Evolutionary conservation across 768 basidiomycete species (phyloP).

Genomic region (Boletus subparvulus): DNA sequence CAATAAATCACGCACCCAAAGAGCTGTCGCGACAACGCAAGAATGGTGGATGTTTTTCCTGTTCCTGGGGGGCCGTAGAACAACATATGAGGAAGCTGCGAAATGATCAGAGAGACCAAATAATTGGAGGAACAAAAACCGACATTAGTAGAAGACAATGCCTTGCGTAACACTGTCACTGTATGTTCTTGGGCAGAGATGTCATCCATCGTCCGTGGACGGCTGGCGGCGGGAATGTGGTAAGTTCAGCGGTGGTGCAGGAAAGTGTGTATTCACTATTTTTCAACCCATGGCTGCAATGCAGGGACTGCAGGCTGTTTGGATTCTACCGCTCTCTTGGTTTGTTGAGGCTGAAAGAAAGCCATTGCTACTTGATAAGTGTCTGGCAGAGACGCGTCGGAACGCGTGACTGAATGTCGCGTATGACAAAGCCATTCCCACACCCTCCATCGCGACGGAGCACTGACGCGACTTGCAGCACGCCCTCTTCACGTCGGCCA

Average conservation of each 20-base stretch:
- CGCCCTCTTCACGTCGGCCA: conserved; percentile 11
- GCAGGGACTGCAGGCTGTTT: conserved; percentile 54
- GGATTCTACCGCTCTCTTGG: conserved; percentile 38
- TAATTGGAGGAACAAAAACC: not conserved
- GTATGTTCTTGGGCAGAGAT: conserved; percentile 98
- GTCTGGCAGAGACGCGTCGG: conserved; percentile 35
- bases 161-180: conserved; percentile 86
- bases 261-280: conserved; percentile 69
- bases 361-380: conserved; percentile 43
- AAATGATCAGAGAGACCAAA: conserved; percentile 11
- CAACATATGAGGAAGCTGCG: conserved; percentile 95
- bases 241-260: not conserved
- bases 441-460: conserved; percentile 16
- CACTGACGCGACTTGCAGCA: conserved; percentile 17
- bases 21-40: conserved; percentile 89
- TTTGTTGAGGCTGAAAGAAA: conserved; percentile 58
- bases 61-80: conserved; percentile 99
- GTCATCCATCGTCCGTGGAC: conserved; percentile 97
- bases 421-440: conserved; percentile 36
- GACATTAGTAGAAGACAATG: conserved; percentile 91
- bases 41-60: conserved; percentile 97
- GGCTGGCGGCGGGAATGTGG: conserved; percentile 46
- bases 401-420: conserved; percentile 48
- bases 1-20: conserved; percentile 68
- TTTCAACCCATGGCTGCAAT: conserved; percentile 96